A percentile compares a stretch with the other conserved stretches of the same genome.
phyloP scores from a whole-genome alignment of 202 grass and related monocot species.

The Tripidium arundinaceum region DNA sequence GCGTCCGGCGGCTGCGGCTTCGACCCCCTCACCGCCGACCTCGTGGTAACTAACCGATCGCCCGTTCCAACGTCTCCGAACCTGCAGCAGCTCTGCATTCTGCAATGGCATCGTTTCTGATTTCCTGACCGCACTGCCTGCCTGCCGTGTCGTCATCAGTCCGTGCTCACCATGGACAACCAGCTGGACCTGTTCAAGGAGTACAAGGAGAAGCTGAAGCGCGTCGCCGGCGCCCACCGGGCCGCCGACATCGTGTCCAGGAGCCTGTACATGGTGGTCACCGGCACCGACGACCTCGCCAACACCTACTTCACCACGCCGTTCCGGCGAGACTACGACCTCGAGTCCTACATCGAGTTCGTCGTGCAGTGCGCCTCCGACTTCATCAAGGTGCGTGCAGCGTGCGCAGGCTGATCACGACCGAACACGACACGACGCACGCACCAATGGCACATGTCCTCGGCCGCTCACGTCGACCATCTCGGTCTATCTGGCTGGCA shows the following conservation, averaged over 20 bases:
- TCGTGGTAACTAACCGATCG: too few relatives aligned
- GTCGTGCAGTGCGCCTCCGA: constrained; percentile 57
- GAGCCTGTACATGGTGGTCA: constrained; percentile 55
- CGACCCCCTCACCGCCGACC: too few relatives aligned
- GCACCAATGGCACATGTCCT: background rate
- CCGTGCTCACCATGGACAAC: too few relatives aligned
- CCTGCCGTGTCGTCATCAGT: too few relatives aligned
- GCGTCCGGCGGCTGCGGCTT: too few relatives aligned
- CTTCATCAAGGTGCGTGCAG: constrained; percentile 70
- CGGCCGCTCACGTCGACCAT: background rate
- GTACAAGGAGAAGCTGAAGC: constrained; percentile 49
- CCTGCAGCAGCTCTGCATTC: too few relatives aligned
- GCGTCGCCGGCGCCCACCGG: constrained; percentile 39
- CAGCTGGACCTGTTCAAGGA: too few relatives aligned
- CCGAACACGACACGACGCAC: too few relatives aligned
- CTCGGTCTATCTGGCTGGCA: background rate
- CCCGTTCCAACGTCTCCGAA: too few relatives aligned
- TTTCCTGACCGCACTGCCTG: too few relatives aligned
- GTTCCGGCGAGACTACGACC: constrained; percentile 68
- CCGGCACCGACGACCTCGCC: constrained; percentile 70
- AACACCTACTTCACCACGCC: constrained; percentile 90
- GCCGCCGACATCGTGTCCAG: constrained; percentile 59
- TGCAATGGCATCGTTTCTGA: too few relatives aligned
- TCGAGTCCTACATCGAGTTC: constrained; percentile 70
- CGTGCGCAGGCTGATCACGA: too few relatives aligned